These are phyloP conservation scores for Penicillium paxilli DNA, from an alignment of 495 filamentous ascomycete genomes.

Conservation along the genomic window DNA sequence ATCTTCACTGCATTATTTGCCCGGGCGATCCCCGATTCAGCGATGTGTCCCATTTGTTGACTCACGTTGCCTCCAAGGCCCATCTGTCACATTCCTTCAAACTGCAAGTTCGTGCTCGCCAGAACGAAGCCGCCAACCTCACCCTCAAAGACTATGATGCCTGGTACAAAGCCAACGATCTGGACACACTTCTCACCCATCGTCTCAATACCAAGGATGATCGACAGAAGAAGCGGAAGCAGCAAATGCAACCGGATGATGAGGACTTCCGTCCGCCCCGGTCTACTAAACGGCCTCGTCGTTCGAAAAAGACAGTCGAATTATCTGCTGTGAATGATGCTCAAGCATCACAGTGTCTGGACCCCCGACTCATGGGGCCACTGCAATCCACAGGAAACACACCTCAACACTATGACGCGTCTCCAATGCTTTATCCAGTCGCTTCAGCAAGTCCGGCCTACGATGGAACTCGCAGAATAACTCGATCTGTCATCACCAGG, in stretches of 20 bases:
- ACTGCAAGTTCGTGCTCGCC: conserved; percentile 60
- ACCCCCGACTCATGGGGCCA: conserved; percentile 34
- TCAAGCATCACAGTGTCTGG: conserved; percentile 25
- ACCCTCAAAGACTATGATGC: conserved; percentile 59
- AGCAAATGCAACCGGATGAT: conserved; percentile 14
- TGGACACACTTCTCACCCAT: conserved; percentile 66
- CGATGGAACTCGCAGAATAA: too few species aligned
- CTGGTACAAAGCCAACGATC: conserved; percentile 68
- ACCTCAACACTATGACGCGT: background rate
- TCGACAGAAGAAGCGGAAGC: conserved; percentile 49
- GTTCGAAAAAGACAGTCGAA: background rate
- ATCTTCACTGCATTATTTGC: conserved; percentile 77
- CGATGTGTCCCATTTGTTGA: conserved; percentile 84
- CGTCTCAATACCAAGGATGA: conserved; percentile 71
- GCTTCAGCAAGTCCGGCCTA: too few species aligned
- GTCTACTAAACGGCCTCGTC: conserved; percentile 1
- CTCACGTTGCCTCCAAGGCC: conserved; percentile 81
- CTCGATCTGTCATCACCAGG: too few species aligned
- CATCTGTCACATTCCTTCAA: conserved; percentile 78
- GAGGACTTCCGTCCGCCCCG: background rate
- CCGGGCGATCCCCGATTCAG: conserved; percentile 76
- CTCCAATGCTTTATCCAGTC: too few species aligned
- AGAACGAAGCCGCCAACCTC: conserved; percentile 51
- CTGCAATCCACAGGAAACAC: too few species aligned
- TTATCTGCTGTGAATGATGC: background rate